Evolutionary conservation across 2,329 filamentous ascomycete species (phyloP).

Genomic region (Colletotrichum zoysiae): DNA sequence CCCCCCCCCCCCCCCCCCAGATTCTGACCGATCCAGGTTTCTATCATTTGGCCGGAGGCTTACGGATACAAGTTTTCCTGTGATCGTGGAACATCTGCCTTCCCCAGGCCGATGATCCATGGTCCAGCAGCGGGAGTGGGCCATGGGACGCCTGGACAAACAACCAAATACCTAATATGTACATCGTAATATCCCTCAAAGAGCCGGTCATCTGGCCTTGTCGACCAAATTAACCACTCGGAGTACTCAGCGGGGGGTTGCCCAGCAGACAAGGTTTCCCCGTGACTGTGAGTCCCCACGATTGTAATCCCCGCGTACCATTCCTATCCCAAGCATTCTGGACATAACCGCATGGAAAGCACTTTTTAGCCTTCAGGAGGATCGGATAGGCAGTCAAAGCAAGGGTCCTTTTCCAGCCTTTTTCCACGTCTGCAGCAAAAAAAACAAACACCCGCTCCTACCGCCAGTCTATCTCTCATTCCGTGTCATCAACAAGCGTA

Average conservation of each 20-base stretch:
- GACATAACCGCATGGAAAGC: not conserved
- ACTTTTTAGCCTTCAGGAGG: conserved; percentile 2
- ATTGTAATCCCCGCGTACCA: not conserved
- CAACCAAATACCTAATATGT: not conserved
- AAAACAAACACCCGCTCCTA: not conserved
- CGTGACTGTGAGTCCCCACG: not conserved
- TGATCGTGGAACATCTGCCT: conserved; percentile 1
- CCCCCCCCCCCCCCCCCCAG: not conserved
- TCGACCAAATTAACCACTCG: conserved; percentile 12
- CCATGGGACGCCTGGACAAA: conserved; percentile 3
- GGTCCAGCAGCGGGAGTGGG: not conserved
- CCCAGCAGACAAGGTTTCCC: conserved; percentile 1
- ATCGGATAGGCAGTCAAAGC: conserved; percentile 17
- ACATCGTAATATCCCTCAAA: not conserved
- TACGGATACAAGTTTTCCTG: not conserved
- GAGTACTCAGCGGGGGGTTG: conserved; percentile 1
- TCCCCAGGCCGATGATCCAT: conserved; percentile 2
- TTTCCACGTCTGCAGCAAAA: not conserved
- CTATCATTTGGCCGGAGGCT: not conserved
- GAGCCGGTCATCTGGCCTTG: conserved; percentile 5
- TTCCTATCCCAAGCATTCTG: not conserved
- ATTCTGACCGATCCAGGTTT: conserved; percentile 1
- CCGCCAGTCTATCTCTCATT: conserved; percentile 3
- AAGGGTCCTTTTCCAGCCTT: conserved; percentile 11
- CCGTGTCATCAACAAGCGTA: conserved; percentile 36